Percentiles rank a stretch among this genome's conserved stretches.
Evolutionary conservation across 179 eudicot genomes (phyloP).

Genomic region (Corrigiola litoralis): DNA sequence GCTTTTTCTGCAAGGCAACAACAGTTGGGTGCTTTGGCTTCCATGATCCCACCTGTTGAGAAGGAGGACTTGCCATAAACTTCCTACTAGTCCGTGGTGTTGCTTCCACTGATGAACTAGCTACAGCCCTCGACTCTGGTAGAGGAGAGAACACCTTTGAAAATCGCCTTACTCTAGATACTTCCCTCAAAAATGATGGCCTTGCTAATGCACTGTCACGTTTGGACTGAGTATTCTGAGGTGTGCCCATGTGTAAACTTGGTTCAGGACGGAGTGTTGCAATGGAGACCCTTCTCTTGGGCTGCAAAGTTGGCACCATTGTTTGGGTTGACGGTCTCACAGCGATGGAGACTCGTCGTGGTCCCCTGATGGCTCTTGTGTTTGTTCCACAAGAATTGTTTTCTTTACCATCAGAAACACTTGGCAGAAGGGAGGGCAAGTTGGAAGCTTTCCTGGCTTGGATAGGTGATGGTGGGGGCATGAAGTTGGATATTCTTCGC

Average conservation of each 20-base stretch:
- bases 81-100: constrained; percentile 64
- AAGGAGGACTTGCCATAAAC: constrained; percentile 77
- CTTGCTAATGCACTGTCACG: constrained; percentile 42
- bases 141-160: constrained; percentile 54
- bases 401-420: constrained; percentile 43
- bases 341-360: constrained; percentile 67
- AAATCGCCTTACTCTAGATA: constrained; percentile 58
- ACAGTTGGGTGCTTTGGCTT: constrained; percentile 86
- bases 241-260: constrained; percentile 30
- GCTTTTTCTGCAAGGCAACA: constrained; percentile 61
- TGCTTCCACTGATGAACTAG: constrained; percentile 32
- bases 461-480: constrained; percentile 51
- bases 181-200: constrained; percentile 58
- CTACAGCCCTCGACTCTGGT: constrained; percentile 25
- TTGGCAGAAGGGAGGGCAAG: constrained; percentile 26
- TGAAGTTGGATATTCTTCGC: constrained; percentile 56
- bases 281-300: constrained; percentile 65
- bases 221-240: constrained; percentile 29
- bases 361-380: constrained; percentile 31
- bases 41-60: constrained; percentile 60
- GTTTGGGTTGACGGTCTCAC: constrained; percentile 36
- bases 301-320: constrained; percentile 30
- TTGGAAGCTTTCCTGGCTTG: constrained; percentile 29
- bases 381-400: constrained; percentile 32
- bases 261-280: constrained; percentile 50